These are phyloP conservation scores for Melastoma candidum DNA, from an alignment of 441 rosid species.

Conservation along the genomic window DNA sequence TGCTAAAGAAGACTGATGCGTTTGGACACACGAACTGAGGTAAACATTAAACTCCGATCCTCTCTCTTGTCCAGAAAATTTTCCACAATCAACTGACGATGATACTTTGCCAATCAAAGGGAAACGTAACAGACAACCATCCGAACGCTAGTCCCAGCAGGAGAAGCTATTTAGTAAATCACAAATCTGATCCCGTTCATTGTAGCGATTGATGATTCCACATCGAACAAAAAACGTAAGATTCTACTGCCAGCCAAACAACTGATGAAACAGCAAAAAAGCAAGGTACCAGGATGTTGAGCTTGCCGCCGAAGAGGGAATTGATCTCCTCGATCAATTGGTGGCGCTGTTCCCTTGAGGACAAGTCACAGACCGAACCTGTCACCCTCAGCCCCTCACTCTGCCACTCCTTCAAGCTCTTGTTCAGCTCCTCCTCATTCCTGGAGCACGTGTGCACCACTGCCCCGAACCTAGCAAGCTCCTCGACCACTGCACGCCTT, in stretches of 20 bases:
- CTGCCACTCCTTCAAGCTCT: constrained; percentile 43
- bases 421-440: constrained; percentile 35
- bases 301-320: constrained; percentile 37
- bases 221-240: background rate
- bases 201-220: no score
- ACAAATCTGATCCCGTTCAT: background rate
- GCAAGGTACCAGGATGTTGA: constrained; percentile 39
- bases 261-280: background rate
- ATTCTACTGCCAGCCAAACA: background rate
- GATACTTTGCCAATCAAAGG: no score
- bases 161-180: no score
- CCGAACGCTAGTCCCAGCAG: no score
- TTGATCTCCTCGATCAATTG: constrained; percentile 32
- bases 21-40: background rate
- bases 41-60: no score
- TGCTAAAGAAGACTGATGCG: no score
- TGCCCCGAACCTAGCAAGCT: constrained; percentile 51
- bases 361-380: constrained; percentile 54
- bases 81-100: no score
- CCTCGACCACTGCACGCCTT: constrained; percentile 51
- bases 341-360: constrained; percentile 34
- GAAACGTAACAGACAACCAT: no score
- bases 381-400: constrained; percentile 35
- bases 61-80: no score
- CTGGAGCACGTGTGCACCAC: constrained; percentile 55